These are phyloP conservation scores for Apiospora phragmitis DNA, from an alignment of 2,329 filamentous ascomycete genomes.

Conservation along the genomic window DNA sequence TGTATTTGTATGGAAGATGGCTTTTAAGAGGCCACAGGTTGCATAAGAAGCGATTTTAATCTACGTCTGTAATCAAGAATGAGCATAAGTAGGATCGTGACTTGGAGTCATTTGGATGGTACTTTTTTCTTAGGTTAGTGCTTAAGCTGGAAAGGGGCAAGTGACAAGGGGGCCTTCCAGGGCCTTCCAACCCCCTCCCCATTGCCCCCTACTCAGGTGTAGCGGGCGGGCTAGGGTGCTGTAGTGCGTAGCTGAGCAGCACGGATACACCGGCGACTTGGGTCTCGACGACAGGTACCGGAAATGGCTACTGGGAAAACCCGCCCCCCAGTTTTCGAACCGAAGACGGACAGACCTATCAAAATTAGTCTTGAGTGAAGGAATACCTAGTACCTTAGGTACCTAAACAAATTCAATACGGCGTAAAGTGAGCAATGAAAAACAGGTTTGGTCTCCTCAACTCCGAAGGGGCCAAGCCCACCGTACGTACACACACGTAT, in stretches of 20 bases:
- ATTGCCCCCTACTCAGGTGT: not conserved
- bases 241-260: not conserved
- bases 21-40: constrained; percentile 9
- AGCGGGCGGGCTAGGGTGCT: not conserved
- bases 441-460: not conserved
- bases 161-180: not conserved
- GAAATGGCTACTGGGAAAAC: not conserved
- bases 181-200: not conserved
- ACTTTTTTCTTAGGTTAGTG: not conserved
- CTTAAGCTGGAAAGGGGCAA: not conserved
- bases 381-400: not conserved
- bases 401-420: not conserved
- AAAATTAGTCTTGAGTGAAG: no score
- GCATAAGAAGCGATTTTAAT: constrained; percentile 2
- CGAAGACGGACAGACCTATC: not conserved
- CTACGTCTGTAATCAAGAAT: not conserved
- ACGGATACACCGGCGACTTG: constrained; percentile 2
- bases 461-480: not conserved
- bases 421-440: not conserved
- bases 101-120: not conserved
- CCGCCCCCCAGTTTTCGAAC: not conserved
- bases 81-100: not conserved
- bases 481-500: not conserved
- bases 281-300: not conserved
- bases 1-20: constrained; percentile 5